Percentiles rank a stretch among this genome's conserved stretches.
phyloP scores from a whole-genome alignment of 106 monocot genomes.

The Dendrobium officinale region DNA sequence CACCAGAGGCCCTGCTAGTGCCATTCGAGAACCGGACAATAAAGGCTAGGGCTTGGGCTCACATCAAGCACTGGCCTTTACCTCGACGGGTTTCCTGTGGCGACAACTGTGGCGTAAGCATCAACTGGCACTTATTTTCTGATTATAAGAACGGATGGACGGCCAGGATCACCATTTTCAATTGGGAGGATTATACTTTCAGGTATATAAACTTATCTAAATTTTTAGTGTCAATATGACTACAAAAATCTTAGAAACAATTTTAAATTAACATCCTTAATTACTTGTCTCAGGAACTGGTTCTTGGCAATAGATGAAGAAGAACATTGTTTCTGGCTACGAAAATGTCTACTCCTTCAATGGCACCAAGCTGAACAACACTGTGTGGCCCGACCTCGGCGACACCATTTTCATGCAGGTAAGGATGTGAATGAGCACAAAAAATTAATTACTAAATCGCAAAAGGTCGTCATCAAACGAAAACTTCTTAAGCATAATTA shows the following conservation, averaged over 20 bases:
- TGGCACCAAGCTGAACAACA: slow-evolving; percentile 43
- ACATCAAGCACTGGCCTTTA: slow-evolving; percentile 43
- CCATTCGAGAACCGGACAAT: slow-evolving; percentile 58
- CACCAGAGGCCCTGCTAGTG: slow-evolving; percentile 65
- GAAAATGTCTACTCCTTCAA: slow-evolving; percentile 61
- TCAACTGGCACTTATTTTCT: slow-evolving; percentile 68
- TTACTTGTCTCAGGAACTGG: slow-evolving; percentile 36
- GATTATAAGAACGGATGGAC: slow-evolving; percentile 60
- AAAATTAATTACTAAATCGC: too few species aligned
- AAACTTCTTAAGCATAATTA: neutral
- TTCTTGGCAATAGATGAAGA: slow-evolving; percentile 49
- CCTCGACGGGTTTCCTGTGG: slow-evolving; percentile 29
- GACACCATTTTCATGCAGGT: slow-evolving; percentile 48
- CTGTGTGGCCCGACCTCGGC: slow-evolving; percentile 17
- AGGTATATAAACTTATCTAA: neutral
- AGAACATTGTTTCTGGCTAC: slow-evolving; percentile 7
- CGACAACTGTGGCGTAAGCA: slow-evolving; percentile 65
- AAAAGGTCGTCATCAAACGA: too few species aligned
- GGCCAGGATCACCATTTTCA: slow-evolving; percentile 69
- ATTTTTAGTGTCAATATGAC: too few species aligned
- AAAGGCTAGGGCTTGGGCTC: slow-evolving; percentile 65
- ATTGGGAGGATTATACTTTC: slow-evolving; percentile 64
- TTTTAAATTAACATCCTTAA: too few species aligned
- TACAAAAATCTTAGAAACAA: too few species aligned
- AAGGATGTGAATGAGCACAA: neutral